A percentile compares a stretch with the other conserved stretches of the same genome.
phyloP scores from a whole-genome alignment of 345 rosid genomes.

The Gossypium sturtianum region DNA sequence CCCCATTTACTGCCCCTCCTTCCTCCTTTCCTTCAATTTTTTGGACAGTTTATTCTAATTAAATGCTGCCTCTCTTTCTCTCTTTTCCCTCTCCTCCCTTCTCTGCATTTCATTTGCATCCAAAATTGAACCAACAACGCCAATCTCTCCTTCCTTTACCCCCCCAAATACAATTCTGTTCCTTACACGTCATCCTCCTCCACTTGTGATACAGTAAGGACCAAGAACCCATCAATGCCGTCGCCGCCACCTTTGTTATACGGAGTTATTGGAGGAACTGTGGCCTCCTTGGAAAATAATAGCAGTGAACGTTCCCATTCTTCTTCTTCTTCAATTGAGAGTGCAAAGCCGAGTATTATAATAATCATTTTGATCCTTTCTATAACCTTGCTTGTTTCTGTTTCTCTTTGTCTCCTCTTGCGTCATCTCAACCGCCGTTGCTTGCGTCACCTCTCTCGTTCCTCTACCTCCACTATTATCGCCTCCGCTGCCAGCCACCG shows the following conservation, averaged over 20 bases:
- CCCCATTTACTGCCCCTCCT: conserved; percentile 12
- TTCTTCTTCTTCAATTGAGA: conserved; percentile 29
- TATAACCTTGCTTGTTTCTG: conserved; percentile 48
- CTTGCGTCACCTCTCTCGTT: conserved; percentile 32
- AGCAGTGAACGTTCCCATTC: neutral
- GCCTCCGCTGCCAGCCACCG: conserved; percentile 20
- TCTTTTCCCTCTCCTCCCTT: neutral
- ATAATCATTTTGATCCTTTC: conserved; percentile 56
- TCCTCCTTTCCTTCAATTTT: neutral
- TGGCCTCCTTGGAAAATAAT: conserved; percentile 4
- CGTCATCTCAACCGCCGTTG: conserved; percentile 62
- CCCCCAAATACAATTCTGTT: neutral
- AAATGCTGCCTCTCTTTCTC: conserved; percentile 2
- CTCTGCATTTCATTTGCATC: neutral
- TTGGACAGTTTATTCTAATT: neutral
- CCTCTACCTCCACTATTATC: conserved; percentile 16
- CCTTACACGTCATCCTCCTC: neutral
- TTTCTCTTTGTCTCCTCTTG: conserved; percentile 65
- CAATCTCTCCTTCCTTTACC: neutral
- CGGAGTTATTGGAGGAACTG: conserved; percentile 18
- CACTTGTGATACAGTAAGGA: no score
- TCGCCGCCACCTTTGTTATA: conserved; percentile 10
- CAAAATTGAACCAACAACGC: conserved; percentile 3
- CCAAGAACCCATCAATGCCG: neutral
- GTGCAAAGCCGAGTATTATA: conserved; percentile 55